Conservation (phyloP, 768 basidiomycete species). For the Lactarius indigo region DNA sequence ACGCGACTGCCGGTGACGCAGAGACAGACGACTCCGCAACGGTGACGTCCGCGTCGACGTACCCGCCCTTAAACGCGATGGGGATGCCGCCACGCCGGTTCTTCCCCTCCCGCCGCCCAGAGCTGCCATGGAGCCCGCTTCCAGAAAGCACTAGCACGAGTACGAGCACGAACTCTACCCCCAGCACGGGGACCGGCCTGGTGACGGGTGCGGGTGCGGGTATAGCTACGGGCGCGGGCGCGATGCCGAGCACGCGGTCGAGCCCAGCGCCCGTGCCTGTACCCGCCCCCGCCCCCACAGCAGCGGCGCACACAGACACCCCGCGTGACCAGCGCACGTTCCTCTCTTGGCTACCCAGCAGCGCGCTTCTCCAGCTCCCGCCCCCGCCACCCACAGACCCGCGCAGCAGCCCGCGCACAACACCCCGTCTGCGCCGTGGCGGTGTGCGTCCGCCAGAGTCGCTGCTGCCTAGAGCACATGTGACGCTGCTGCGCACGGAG, state of each 20-base stretch:
- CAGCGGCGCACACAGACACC: background rate
- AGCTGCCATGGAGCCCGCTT: constrained; percentile 18
- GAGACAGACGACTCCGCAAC: constrained; percentile 20
- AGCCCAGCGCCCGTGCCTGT: constrained; percentile 4
- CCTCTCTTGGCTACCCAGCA: constrained; percentile 20
- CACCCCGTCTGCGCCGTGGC: constrained; percentile 62
- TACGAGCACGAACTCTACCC: background rate
- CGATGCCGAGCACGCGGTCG: background rate
- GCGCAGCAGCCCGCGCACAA: constrained; percentile 26
- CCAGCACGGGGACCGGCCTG: background rate
- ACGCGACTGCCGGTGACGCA: background rate
- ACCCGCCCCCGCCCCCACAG: background rate
- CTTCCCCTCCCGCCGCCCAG: constrained; percentile 22
- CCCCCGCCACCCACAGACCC: constrained; percentile 12
- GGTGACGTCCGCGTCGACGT: background rate
- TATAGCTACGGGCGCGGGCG: background rate
- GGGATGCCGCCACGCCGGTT: constrained; percentile 19
- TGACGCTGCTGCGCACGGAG: constrained; percentile 2
- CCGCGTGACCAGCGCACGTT: constrained; percentile 12
- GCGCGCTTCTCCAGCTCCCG: constrained; percentile 6
- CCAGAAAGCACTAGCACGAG: background rate
- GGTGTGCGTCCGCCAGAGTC: constrained; percentile 64
- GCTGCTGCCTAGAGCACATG: constrained; percentile 41
- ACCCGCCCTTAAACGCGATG: constrained; percentile 15
- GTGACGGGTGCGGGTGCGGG: background rate